Base-by-base conservation (phyloP, 768 basidiomycete genomes). In the Collybia sordida region DNA sequence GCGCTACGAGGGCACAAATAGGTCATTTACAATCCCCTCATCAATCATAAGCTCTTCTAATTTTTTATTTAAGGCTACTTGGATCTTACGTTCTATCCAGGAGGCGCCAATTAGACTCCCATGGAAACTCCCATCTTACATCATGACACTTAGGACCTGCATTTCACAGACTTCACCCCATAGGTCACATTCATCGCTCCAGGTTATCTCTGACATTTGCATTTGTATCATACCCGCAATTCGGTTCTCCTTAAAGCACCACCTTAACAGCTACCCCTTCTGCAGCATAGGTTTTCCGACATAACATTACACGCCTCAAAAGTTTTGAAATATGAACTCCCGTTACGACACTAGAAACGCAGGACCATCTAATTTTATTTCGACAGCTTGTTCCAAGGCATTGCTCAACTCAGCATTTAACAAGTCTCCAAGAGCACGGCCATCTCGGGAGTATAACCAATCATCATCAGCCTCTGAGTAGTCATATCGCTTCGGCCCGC, bases 401-500 rank as follows among this genome's bases (percentile, higher is more conserved):
- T 56, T 48, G 23, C 64, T 68, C 25, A 97, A 75, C 61, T 97
- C 93, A 31, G 74, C 68, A 43, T 87, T 83, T 34, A 96, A 70
- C 42, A 94, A 69, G 6, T 72, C 68, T 6, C 80, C 77, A 57
- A 96, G 65, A 3, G 78, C 72, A 35, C 69, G 69, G 18, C 79
- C 80, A 47, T 92, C 88, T 39, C 94, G 79, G 5, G 73, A 66
- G 63, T 95, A 94, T 24, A 88, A 68, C 94, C 94, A 97, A 47
- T 77, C 72, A 45, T 80, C 76, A 25, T 68, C 64, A 23, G 64
- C 64, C 49, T 72, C 67, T 24, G 76, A 73, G 54, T 86, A 94
- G 67, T 95, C 92, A 59, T 92, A 97, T 23, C 94, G 84, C 70
- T 95, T 95, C 15, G 94, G 94, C 8, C 94, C 94, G 60, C 94